Conservation (phyloP, 768 basidiomycete genomes). For the Leccinellum rugosiceps region DNA sequence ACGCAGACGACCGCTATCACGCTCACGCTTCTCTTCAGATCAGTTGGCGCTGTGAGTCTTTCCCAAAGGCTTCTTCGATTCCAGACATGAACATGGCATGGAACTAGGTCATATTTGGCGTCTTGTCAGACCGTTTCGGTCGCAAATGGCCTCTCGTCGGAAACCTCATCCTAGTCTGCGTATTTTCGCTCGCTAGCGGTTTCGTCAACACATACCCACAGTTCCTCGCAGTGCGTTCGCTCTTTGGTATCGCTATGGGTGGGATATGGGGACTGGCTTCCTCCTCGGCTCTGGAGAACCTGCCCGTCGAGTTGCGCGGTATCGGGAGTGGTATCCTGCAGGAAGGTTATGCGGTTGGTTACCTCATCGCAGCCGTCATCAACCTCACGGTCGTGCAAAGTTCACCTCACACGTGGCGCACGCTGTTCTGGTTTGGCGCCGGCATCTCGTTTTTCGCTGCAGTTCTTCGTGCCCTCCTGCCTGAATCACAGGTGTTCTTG, state of each 20-base stretch:
- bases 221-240: constrained; percentile 78
- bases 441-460: constrained; percentile 73
- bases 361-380: constrained; percentile 79
- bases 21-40: constrained; percentile 88
- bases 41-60: constrained; percentile 58
- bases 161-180: constrained; percentile 68
- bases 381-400: constrained; percentile 58
- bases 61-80: background rate
- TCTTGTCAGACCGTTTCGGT: constrained; percentile 85
- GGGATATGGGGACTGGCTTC: constrained; percentile 86
- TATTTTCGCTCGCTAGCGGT: constrained; percentile 75
- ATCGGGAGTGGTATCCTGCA: constrained; percentile 82
- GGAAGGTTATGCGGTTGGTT: constrained; percentile 87
- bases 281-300: constrained; percentile 82
- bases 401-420: constrained; percentile 56
- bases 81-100: background rate
- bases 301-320: constrained; percentile 85
- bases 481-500: constrained; percentile 77
- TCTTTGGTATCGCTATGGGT: constrained; percentile 89
- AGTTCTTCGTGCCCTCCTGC: constrained; percentile 57
- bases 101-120: constrained; percentile 62
- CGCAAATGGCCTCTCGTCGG: constrained; percentile 89
- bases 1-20: constrained; percentile 77
- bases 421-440: constrained; percentile 77
- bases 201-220: constrained; percentile 73